phyloP scores from a whole-genome alignment of 345 rosid species.

The Rhodamnia argentea region DNA sequence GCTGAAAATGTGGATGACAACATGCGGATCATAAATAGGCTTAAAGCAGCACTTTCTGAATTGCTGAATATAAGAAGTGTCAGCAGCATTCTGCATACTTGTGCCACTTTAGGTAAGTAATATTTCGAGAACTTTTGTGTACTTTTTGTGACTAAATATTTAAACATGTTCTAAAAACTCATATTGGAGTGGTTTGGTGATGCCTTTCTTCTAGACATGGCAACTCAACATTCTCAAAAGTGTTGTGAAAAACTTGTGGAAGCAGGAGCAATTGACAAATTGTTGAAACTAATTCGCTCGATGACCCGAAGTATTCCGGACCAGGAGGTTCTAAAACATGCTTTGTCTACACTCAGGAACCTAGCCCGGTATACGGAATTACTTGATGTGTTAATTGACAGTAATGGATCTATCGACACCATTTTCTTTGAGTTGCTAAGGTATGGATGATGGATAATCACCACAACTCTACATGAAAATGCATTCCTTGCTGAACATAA shows the following conservation, averaged over 20 bases:
- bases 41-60: slow-evolving; percentile 65
- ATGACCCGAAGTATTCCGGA: slow-evolving; percentile 88
- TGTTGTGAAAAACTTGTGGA: slow-evolving; percentile 85
- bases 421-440: slow-evolving; percentile 64
- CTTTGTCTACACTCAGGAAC: slow-evolving; percentile 70
- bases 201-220: slow-evolving; percentile 35
- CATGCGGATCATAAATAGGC: slow-evolving; percentile 71
- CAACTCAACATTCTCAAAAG: slow-evolving; percentile 66
- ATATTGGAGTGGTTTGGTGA: not conserved
- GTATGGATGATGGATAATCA: slow-evolving; percentile 15
- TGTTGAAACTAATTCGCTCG: slow-evolving; percentile 54
- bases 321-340: slow-evolving; percentile 73
- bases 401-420: slow-evolving; percentile 48
- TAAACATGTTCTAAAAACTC: not conserved
- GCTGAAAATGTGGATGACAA: slow-evolving; percentile 76
- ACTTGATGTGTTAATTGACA: slow-evolving; percentile 41
- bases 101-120: slow-evolving; percentile 66
- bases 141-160: not conserved
- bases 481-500: not conserved
- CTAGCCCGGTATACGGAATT: slow-evolving; percentile 58
- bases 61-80: slow-evolving; percentile 63
- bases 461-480: not conserved
- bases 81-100: slow-evolving; percentile 69
- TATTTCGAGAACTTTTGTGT: not conserved
- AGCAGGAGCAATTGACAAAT: slow-evolving; percentile 66